phyloP scores from a whole-genome alignment of 371 early-diverging fungal species.

The Parasitella parasitica region DNA sequence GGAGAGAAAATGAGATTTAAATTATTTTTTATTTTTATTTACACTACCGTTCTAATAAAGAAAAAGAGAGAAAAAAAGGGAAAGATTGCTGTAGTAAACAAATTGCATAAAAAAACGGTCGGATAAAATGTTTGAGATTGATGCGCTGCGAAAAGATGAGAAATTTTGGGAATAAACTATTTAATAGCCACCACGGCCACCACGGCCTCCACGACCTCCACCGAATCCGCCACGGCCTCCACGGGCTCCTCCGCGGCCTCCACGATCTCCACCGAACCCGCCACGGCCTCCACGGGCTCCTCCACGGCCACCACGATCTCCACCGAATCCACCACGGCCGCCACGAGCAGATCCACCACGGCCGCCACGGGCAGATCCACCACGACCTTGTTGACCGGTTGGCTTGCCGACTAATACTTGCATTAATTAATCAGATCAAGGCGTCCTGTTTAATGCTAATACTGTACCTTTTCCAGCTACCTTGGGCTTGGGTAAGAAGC shows the following conservation, averaged over 20 bases:
- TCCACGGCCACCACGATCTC: slow-evolving; percentile 21
- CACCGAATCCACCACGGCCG: slow-evolving; percentile 24
- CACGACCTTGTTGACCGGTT: slow-evolving; percentile 48
- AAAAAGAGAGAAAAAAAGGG: neutral
- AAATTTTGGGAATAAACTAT: neutral
- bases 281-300: slow-evolving; percentile 14
- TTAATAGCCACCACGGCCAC: slow-evolving; percentile 15
- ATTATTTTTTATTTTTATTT: neutral
- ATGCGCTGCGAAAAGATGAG: neutral
- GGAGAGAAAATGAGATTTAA: neutral
- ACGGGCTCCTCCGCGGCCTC: slow-evolving; percentile 23
- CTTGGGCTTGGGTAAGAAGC: slow-evolving; percentile 97
- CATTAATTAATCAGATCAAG: neutral
- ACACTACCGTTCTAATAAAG: no score
- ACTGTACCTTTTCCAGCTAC: slow-evolving; percentile 59
- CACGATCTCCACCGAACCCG: slow-evolving; percentile 28
- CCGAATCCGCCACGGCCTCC: slow-evolving; percentile 21
- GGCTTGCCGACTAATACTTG: slow-evolving; percentile 30
- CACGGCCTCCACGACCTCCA: slow-evolving; percentile 7
- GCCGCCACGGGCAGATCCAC: slow-evolving; percentile 32
- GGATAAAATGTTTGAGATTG: neutral
- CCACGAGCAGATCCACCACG: slow-evolving; percentile 11
- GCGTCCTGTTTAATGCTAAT: no score
- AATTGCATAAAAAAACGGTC: neutral
- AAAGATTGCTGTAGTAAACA: neutral